These are phyloP conservation scores for Cryptococcus sp. DNA, from an alignment of 1,284 basidiomycete species.

Conservation along the genomic window DNA sequence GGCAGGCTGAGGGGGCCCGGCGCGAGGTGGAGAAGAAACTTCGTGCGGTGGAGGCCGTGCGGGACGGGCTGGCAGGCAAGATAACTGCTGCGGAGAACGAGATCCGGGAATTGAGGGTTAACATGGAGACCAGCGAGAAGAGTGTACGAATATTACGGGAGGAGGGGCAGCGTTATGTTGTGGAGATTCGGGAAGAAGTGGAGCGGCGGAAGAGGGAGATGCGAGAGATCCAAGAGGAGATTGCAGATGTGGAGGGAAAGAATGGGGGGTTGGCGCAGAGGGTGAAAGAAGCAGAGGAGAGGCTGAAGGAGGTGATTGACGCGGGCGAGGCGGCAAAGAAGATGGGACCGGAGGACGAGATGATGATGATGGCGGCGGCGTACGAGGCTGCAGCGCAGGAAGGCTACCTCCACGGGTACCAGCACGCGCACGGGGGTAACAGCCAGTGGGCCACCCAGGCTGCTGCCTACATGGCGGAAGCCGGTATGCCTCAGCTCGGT, in stretches of 20 bases:
- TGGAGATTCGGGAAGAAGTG: slow-evolving; percentile 54
- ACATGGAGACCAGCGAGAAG: slow-evolving; percentile 52
- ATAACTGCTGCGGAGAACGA: slow-evolving; percentile 67
- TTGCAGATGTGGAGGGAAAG: slow-evolving; percentile 29
- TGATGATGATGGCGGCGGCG: slow-evolving; percentile 50
- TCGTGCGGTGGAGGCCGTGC: slow-evolving; percentile 62
- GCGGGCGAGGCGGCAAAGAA: slow-evolving; percentile 35
- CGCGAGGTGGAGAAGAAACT: slow-evolving; percentile 85
- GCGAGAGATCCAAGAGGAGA: slow-evolving; percentile 41
- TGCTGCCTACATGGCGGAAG: slow-evolving; percentile 47
- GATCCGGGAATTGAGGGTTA: slow-evolving; percentile 60
- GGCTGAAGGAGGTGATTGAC: slow-evolving; percentile 29
- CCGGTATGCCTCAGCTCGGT: slow-evolving; percentile 45
- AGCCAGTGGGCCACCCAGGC: slow-evolving; percentile 43
- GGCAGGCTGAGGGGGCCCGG: slow-evolving; percentile 70
- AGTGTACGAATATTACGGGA: slow-evolving; percentile 48
- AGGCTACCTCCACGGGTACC: slow-evolving; percentile 33
- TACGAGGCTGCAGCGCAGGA: slow-evolving; percentile 46
- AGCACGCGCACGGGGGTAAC: slow-evolving; percentile 14
- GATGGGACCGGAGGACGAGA: slow-evolving; percentile 45
- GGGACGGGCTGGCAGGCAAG: slow-evolving; percentile 63
- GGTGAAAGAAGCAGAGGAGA: slow-evolving; percentile 44
- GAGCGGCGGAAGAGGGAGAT: slow-evolving; percentile 57
- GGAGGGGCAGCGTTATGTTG: slow-evolving; percentile 56
- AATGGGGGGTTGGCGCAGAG: slow-evolving; percentile 36